Percentiles rank a stretch among this genome's conserved stretches.
phyloP scores from a whole-genome alignment of 345 rosid genomes.

The Lepidium sativum region DNA sequence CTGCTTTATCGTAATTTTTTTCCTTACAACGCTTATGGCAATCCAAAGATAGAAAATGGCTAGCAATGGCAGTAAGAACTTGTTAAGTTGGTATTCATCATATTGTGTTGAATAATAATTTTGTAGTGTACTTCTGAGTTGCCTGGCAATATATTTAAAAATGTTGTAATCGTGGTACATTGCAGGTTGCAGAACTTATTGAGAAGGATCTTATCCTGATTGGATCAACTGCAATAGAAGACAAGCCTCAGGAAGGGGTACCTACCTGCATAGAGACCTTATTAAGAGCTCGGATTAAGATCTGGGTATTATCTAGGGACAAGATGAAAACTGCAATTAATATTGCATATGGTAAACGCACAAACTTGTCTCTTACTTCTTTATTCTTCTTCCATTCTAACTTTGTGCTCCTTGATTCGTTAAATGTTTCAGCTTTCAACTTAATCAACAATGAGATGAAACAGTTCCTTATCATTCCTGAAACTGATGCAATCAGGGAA shows the following conservation, averaged over 20 bases:
- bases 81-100: neutral
- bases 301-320: constrained; percentile 96
- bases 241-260: constrained; percentile 98
- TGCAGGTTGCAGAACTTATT: constrained; percentile 85
- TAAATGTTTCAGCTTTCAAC: constrained; percentile 70
- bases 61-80: neutral
- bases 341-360: constrained; percentile 80
- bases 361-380: neutral
- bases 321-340: constrained; percentile 97
- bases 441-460: constrained; percentile 89
- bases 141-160: neutral
- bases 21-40: neutral
- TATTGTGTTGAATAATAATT: neutral
- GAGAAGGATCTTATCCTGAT: constrained; percentile 83
- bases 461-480: constrained; percentile 85
- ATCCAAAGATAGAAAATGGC: neutral
- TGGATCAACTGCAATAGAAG: constrained; percentile 96
- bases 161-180: constrained; percentile 8
- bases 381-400: constrained; percentile 2
- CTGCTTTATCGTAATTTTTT: neutral
- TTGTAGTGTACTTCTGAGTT: constrained; percentile 8
- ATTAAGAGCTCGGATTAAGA: constrained; percentile 92
- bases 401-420: neutral
- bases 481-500: constrained; percentile 79
- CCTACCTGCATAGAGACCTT: constrained; percentile 93